phyloP scores from a whole-genome alignment of 768 basidiomycete genomes.

The Rhodotorula graminis region DNA sequence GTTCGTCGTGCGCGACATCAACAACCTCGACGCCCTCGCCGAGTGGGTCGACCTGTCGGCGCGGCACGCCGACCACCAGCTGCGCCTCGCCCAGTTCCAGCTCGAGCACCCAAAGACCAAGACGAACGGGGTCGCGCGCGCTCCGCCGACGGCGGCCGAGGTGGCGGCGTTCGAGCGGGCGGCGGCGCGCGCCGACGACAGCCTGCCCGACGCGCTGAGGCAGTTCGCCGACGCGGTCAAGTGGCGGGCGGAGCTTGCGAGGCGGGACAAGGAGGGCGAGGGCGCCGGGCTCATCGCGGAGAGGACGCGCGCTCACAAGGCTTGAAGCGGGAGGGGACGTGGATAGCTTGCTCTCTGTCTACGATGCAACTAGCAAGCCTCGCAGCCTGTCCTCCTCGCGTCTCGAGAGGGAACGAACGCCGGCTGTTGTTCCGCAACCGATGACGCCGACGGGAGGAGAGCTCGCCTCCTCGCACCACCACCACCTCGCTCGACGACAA shows the following conservation, averaged over 20 bases:
- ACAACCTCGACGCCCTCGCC: conserved; percentile 6
- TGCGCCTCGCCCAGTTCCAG: background rate
- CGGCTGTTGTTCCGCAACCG: background rate
- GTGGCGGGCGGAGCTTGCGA: background rate
- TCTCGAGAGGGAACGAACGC: background rate
- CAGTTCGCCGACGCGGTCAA: conserved; percentile 5
- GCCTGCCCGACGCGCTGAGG: background rate
- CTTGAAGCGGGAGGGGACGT: background rate
- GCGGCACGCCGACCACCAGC: background rate
- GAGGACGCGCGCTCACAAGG: background rate
- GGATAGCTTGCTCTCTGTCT: background rate
- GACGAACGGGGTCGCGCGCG: background rate
- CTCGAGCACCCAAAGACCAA: conserved; percentile 10
- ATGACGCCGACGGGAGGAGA: too few species aligned
- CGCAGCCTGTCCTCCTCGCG: too few species aligned
- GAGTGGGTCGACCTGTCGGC: background rate
- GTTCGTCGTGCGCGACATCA: conserved; percentile 4
- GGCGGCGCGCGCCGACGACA: background rate
- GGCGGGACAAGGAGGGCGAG: background rate
- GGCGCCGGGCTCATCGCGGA: background rate
- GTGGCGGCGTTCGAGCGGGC: background rate
- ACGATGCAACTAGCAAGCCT: background rate
- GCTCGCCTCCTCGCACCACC: background rate
- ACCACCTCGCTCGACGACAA: too few species aligned
- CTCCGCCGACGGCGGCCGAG: background rate